phyloP scores from a whole-genome alignment of 768 basidiomycete genomes.

The Dioszegia aurantiaca region DNA sequence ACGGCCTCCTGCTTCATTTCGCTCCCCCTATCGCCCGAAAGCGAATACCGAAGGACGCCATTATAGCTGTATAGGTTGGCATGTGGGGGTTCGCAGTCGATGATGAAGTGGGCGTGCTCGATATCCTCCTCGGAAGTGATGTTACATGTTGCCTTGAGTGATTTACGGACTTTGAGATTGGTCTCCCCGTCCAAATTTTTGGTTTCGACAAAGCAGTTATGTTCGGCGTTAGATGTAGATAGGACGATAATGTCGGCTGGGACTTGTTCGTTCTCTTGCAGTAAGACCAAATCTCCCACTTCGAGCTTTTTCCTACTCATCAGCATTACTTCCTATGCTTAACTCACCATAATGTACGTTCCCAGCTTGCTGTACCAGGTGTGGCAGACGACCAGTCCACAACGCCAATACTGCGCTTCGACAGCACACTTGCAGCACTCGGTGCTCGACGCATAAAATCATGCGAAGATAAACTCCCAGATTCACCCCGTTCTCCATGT shows the following conservation, averaged over 20 bases:
- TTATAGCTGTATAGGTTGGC: conserved; percentile 90
- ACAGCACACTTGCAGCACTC: conserved; percentile 33
- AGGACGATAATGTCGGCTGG: conserved; percentile 93
- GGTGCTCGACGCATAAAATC: conserved; percentile 10
- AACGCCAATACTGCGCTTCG: conserved; percentile 60
- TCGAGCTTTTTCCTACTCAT: conserved; percentile 79
- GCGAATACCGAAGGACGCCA: conserved; percentile 69
- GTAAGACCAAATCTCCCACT: conserved; percentile 88
- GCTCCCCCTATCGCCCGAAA: conserved; percentile 55
- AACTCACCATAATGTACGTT: conserved; percentile 73
- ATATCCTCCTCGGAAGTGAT: conserved; percentile 85
- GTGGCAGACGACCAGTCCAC: conserved; percentile 73
- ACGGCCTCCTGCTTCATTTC: conserved; percentile 55
- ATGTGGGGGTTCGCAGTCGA: conserved; percentile 91
- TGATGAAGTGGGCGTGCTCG: conserved; percentile 76
- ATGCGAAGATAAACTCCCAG: conserved; percentile 2
- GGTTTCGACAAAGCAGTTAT: conserved; percentile 92
- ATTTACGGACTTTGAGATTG: conserved; percentile 82
- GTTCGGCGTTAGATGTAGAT: conserved; percentile 84
- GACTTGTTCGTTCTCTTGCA: conserved; percentile 91
- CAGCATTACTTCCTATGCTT: background rate
- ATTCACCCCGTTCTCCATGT: conserved; percentile 8
- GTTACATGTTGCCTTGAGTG: conserved; percentile 69
- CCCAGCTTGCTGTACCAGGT: conserved; percentile 77
- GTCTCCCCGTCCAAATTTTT: conserved; percentile 98